These are phyloP conservation scores for Rhodosporidiobolus sp. DNA, from an alignment of 768 basidiomycete genomes.

Conservation along the genomic window DNA sequence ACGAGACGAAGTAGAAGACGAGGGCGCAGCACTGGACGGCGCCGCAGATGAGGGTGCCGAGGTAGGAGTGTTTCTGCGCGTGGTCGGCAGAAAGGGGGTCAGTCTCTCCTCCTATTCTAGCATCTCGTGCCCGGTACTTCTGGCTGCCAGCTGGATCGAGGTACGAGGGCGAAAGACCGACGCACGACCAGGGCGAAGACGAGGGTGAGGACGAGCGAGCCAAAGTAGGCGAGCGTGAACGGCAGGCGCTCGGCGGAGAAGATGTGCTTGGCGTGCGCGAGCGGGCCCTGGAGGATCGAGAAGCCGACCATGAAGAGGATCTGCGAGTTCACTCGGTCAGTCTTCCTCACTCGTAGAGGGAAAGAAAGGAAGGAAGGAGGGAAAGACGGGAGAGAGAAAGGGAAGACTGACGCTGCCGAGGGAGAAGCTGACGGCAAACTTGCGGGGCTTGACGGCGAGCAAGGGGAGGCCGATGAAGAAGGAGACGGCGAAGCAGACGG, in stretches of 20 bases:
- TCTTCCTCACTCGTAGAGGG: too few species aligned
- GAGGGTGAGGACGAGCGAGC: constrained; percentile 76
- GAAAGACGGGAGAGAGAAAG: background rate
- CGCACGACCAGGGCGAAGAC: constrained; percentile 87
- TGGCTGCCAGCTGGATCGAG: too few species aligned
- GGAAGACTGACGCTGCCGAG: constrained; percentile 31
- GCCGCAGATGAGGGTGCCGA: constrained; percentile 80
- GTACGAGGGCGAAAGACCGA: constrained; percentile 2
- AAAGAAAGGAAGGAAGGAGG: too few species aligned
- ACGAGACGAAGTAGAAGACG: constrained; percentile 82
- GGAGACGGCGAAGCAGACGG: constrained; percentile 86
- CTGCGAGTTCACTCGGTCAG: background rate
- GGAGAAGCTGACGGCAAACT: constrained; percentile 63
- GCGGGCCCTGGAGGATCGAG: constrained; percentile 62
- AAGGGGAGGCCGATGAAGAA: constrained; percentile 73
- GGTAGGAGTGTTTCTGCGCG: constrained; percentile 69
- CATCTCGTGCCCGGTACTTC: too few species aligned
- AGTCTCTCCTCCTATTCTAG: too few species aligned
- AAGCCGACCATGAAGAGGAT: constrained; percentile 86
- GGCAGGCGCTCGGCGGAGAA: constrained; percentile 47
- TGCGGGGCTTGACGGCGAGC: constrained; percentile 71
- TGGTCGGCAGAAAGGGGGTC: background rate
- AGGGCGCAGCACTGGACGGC: constrained; percentile 80
- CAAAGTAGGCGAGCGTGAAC: constrained; percentile 70
- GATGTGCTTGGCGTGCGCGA: constrained; percentile 85